These are phyloP conservation scores for Malassezia nana DNA, from an alignment of 1,284 basidiomycete genomes.

Conservation along the genomic window DNA sequence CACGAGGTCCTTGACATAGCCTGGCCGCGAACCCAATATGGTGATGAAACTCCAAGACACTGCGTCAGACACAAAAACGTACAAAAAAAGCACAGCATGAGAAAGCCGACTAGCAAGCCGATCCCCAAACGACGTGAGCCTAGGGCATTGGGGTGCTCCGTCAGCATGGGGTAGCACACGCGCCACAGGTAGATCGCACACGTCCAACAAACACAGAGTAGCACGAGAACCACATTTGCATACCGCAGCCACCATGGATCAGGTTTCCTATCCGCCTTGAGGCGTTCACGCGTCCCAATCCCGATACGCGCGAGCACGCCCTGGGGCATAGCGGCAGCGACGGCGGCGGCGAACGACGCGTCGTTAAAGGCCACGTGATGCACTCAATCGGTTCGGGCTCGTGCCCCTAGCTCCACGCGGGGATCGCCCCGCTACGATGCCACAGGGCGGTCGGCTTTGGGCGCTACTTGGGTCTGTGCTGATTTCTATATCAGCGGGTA, in stretches of 20 bases:
- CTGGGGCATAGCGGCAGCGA: neutral
- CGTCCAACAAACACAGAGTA: constrained; percentile 5
- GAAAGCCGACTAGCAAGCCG: constrained; percentile 31
- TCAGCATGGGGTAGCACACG: constrained; percentile 17
- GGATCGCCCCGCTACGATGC: constrained; percentile 4
- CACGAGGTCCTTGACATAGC: constrained; percentile 30
- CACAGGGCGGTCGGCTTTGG: constrained; percentile 15
- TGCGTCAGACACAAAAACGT: neutral
- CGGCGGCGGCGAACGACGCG: neutral
- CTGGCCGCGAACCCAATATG: constrained; percentile 31
- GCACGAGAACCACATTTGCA: neutral
- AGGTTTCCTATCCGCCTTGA: neutral
- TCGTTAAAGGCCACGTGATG: neutral
- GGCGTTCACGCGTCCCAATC: neutral
- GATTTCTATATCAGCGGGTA: constrained; percentile 44
- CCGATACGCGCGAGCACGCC: constrained; percentile 4
- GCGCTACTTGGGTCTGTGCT: constrained; percentile 39
- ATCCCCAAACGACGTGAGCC: constrained; percentile 24
- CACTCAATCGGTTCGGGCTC: neutral
- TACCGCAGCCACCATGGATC: constrained; percentile 5
- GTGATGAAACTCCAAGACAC: constrained; percentile 35
- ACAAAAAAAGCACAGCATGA: constrained; percentile 31
- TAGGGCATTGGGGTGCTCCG: constrained; percentile 6
- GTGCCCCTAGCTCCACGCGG: neutral
- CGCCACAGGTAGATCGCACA: constrained; percentile 17